Conservation (phyloP, 2,329 filamentous ascomycete species). For the Scedosporium boydii region DNA sequence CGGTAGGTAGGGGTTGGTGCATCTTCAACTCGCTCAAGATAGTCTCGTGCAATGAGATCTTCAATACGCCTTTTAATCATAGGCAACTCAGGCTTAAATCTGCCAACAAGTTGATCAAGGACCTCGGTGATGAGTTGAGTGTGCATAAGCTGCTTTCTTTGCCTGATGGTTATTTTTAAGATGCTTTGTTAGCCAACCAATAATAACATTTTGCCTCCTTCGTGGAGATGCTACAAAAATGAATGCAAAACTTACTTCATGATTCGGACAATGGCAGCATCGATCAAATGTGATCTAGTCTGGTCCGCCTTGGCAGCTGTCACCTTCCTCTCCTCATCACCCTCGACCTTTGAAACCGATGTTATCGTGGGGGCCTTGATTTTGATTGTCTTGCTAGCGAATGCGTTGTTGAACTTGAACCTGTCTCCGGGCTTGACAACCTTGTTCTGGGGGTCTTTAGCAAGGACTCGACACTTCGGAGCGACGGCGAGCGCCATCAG, state of each 20-base stretch:
- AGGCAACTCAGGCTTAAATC: constrained; percentile 66
- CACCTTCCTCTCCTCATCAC: constrained; percentile 53
- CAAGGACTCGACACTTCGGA: constrained; percentile 71
- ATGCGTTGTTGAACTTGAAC: constrained; percentile 76
- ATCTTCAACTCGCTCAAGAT: constrained; percentile 65
- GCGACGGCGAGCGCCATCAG: constrained; percentile 75
- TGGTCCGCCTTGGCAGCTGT: constrained; percentile 71
- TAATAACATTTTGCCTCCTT: background rate
- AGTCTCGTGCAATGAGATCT: constrained; percentile 66
- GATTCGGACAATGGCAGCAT: constrained; percentile 69
- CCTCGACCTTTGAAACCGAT: constrained; percentile 77
- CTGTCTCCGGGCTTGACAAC: constrained; percentile 65
- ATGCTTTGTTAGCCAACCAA: constrained; percentile 17
- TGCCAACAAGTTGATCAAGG: constrained; percentile 54
- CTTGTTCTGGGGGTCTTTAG: constrained; percentile 73
- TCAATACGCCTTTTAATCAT: constrained; percentile 79
- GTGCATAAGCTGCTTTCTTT: constrained; percentile 64
- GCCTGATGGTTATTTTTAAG: constrained; percentile 32
- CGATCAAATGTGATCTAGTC: constrained; percentile 59
- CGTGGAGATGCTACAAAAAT: background rate
- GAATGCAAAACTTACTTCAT: constrained; percentile 63
- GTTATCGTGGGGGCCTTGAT: constrained; percentile 85
- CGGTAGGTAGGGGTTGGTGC: constrained; percentile 55
- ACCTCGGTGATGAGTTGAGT: constrained; percentile 63
- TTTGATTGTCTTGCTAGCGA: constrained; percentile 72